Evolutionary conservation across 1,284 basidiomycete genomes (phyloP), one percentile per base, ranked within the genome.

Genomic region (Malassezia obtusa): DNA sequence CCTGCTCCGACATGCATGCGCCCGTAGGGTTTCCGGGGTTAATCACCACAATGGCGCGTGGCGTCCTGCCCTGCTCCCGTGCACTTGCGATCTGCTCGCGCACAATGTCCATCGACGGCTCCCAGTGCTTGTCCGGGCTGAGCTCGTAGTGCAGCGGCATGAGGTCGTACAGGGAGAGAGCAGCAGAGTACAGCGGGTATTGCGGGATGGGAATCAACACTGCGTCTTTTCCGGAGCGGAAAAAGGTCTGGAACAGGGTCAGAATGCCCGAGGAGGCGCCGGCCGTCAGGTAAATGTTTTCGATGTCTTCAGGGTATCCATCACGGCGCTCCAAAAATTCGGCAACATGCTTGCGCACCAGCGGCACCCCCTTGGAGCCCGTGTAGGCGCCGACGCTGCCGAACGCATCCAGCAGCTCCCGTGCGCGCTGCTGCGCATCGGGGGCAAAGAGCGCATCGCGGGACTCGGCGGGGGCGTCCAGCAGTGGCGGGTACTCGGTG

Each of bases 191-290:
- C 15, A 98, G 80, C 0, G 92, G 92, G 75, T 98, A 98, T 78
- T 98, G 92, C 1, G 92, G 92, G 61, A 98, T 96, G 22, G 92
- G 92, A 69, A 98, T 96, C 58, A 92, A 80, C 63, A 92, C 81
- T 9, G 87, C 89, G 45, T 82, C 81, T 19, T 79, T 79, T 8
- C 70, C 68, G 4, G 80, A 78, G 10, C 77, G 69, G 66, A 90
- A 84, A 58, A 91, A 80, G 77, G 87, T 82, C 71, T 83, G 83
- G 61, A 98, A 83, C 50, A 95, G 79, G 31, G 90, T 83, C 12
- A 86, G 83, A 14, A 98, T 90, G 57, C 92, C 94, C 15, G 84
- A 83, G 31, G 88, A 94, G 8, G 92, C 92, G 49, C 92, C 92
- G 17, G 83, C 84, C 3, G 92, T 96, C 45, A 98, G 81, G 80